Conservation (phyloP, 2,329 filamentous ascomycete species). For the Phialemonium atrogriseum region DNA sequence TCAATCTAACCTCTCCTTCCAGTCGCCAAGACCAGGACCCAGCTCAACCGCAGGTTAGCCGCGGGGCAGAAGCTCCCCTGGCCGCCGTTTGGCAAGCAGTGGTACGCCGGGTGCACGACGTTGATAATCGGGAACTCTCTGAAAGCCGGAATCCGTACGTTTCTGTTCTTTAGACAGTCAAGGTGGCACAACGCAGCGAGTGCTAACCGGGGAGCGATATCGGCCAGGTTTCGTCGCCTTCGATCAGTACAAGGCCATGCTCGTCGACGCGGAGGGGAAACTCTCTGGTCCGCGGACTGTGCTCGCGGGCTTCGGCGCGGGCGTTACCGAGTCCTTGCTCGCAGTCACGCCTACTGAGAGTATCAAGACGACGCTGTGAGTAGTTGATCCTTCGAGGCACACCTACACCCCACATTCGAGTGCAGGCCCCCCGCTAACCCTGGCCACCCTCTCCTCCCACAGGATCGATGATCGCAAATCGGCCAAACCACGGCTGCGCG, state of each 20-base stretch:
- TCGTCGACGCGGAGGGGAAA: slow-evolving; percentile 77
- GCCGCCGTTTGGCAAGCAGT: slow-evolving; percentile 87
- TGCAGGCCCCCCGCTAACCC: background rate
- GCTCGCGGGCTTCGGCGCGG: slow-evolving; percentile 87
- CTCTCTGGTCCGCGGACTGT: slow-evolving; percentile 87
- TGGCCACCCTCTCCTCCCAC: too few species aligned
- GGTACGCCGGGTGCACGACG: slow-evolving; percentile 97
- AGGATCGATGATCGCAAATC: slow-evolving; percentile 93
- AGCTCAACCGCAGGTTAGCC: slow-evolving; percentile 78
- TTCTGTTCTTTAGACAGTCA: too few species aligned
- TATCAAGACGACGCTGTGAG: slow-evolving; percentile 88
- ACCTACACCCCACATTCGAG: slow-evolving; percentile 6
- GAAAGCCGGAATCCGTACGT: slow-evolving; percentile 87
- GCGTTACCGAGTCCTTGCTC: slow-evolving; percentile 84
- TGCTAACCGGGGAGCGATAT: background rate
- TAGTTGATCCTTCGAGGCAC: too few species aligned
- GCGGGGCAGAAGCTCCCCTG: slow-evolving; percentile 84
- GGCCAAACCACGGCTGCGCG: slow-evolving; percentile 75
- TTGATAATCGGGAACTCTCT: slow-evolving; percentile 93
- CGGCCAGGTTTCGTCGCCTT: slow-evolving; percentile 79
- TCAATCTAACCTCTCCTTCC: too few species aligned
- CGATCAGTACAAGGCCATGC: slow-evolving; percentile 80
- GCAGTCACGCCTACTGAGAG: slow-evolving; percentile 96
- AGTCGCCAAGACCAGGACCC: slow-evolving; percentile 92
- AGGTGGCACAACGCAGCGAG: too few species aligned